Base-by-base conservation (phyloP, 352 stramenopile genomes). In the Thraustochytrium striatum region DNA sequence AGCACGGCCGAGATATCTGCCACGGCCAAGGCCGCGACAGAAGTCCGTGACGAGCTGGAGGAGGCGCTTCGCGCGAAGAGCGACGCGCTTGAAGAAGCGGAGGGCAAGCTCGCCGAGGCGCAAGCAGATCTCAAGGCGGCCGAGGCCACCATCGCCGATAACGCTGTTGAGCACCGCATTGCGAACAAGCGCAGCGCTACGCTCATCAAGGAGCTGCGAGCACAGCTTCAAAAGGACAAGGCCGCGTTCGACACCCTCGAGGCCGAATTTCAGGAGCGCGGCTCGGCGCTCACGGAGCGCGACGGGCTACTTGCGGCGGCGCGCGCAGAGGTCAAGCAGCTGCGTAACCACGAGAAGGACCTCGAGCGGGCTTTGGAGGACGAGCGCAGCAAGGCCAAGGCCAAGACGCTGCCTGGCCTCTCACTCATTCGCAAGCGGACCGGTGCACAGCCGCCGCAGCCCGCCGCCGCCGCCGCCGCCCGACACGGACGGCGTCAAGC, bases 81-180 rank as follows among this genome's bases (percentile, higher is more conserved):
- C 21, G 59, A 25, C 9, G 21, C 28, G 35, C 35, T 70, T 16
- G 16, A 52, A 25, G 59, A 25, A 52, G 35, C 36, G 21, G 3
- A 30, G 5, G 65, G 25, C n/a, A 9, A 75, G 0, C 61, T 68
- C 21, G 65, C 65, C 21, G 13, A 36, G 0, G 39, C 21, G 21
- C 8, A 19, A 75, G 65, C 43, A 32, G 32, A 72, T 8, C 21
- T 72, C 11, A 32, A 70, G 3, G 19, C 2, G 8, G 41, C 68
- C 28, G 52, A 72, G 41, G 25, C 43, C 1, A n/a, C 65, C 30
- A 39, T 75, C 35, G 65, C 65, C 2, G 65, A 75, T 30, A 30
- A 58, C 28, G 30, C 44, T n/a, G 65, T 75, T 0, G 44, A 75
- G 36, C 65, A 75, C 50, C 65, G 39, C 13, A 75, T 75, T 72